Evolutionary conservation across 2,329 filamentous ascomycete species (phyloP).

Genomic region (Microcyclospora pomicola): DNA sequence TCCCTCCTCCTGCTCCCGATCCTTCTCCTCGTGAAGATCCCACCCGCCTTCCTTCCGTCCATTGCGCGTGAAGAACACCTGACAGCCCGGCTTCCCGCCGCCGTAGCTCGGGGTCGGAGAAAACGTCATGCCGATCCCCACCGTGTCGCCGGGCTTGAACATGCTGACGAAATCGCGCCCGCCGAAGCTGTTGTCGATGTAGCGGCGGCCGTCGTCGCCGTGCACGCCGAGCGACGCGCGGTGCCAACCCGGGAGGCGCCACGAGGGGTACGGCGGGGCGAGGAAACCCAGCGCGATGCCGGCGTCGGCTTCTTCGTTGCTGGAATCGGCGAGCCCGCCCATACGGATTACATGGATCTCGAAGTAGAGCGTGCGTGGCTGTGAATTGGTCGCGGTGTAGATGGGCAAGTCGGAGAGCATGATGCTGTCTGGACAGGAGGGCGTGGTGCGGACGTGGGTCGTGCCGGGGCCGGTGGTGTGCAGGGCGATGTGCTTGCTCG

Average conservation of each 20-base stretch:
- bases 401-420: constrained; percentile 56
- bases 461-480: constrained; percentile 34
- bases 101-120: constrained; percentile 12
- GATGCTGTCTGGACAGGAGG: constrained; percentile 44
- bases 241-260: constrained; percentile 71
- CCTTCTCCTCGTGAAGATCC: constrained; percentile 63
- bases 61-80: constrained; percentile 58
- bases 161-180: constrained; percentile 53
- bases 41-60: constrained; percentile 48
- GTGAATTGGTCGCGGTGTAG: constrained; percentile 44
- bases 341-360: constrained; percentile 47
- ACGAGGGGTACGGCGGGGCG: constrained; percentile 62
- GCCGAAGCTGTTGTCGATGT: constrained; percentile 61
- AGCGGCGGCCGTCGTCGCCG: constrained; percentile 64
- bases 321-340: constrained; percentile 17
- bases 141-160: constrained; percentile 51
- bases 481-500: constrained; percentile 29
- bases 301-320: constrained; percentile 27
- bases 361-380: constrained; percentile 52
- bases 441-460: constrained; percentile 28
- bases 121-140: constrained; percentile 60
- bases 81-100: constrained; percentile 23
- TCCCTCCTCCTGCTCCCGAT: constrained; percentile 46
- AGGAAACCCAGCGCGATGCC: constrained; percentile 56
- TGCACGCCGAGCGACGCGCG: constrained; percentile 62